Percentiles rank a stretch among this genome's conserved stretches.
phyloP scores from a whole-genome alignment of 257 asterid genomes.

The Echium plantagineum region DNA sequence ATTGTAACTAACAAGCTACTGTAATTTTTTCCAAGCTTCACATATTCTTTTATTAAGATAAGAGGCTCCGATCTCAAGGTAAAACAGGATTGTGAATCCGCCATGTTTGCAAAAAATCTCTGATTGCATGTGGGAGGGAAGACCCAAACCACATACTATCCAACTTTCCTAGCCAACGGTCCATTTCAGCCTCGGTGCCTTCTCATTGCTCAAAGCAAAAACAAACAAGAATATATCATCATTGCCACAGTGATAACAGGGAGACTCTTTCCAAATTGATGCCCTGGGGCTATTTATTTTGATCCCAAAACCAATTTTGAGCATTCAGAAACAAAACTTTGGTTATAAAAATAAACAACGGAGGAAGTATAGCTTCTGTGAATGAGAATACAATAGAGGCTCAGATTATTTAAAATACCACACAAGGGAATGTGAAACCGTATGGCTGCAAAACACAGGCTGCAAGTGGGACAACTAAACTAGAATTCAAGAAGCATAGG shows the following conservation, averaged over 20 bases:
- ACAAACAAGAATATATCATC: background rate
- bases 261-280: no score
- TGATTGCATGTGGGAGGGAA: constrained; percentile 19
- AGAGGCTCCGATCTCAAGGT: background rate
- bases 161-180: constrained; percentile 28
- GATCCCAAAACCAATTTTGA: no score
- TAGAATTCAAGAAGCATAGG: background rate
- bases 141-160: constrained; percentile 3
- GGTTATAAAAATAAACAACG: no score
- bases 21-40: background rate
- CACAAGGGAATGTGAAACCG: constrained; percentile 4
- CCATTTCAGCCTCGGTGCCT: constrained; percentile 4
- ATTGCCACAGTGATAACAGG: constrained; percentile 5
- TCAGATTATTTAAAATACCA: background rate
- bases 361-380: no score
- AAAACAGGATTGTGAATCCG: constrained; percentile 4
- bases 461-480: background rate
- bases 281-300: no score
- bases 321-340: no score
- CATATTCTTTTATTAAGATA: no score
- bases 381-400: no score
- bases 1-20: background rate
- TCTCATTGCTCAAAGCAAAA: background rate
- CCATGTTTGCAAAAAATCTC: constrained; percentile 27
- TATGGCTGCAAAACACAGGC: constrained; percentile 13